Percentiles rank a stretch among this genome's conserved stretches.
These are phyloP conservation scores for Russula sp. DNA, from an alignment of 768 basidiomycete genomes.

Conservation along the genomic window DNA sequence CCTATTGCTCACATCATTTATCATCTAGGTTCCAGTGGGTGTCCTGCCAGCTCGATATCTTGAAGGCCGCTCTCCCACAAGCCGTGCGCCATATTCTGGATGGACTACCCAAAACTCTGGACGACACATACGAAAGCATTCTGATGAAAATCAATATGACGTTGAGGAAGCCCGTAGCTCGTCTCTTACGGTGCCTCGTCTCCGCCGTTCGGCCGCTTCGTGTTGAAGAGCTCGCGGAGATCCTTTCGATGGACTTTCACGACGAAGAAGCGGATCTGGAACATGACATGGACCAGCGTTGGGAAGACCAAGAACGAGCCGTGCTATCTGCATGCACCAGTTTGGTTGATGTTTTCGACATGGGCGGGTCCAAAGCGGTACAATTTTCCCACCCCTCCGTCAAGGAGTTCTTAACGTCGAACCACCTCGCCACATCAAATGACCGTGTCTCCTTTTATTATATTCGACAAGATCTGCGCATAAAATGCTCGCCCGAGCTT, in stretches of 20 bases:
- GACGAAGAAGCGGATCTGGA: background rate
- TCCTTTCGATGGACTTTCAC: background rate
- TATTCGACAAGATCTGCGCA: background rate
- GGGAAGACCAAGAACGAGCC: background rate
- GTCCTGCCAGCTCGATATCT: background rate
- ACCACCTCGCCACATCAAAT: background rate
- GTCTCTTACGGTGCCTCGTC: constrained; percentile 2
- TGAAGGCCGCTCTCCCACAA: background rate
- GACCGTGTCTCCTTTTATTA: constrained; percentile 1
- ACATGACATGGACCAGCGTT: background rate
- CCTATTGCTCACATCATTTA: background rate
- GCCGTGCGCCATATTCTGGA: background rate
- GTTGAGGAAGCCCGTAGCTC: background rate
- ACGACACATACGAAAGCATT: constrained; percentile 4
- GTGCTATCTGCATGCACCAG: background rate
- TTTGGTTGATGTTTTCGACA: background rate
- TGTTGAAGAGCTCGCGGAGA: constrained; percentile 9
- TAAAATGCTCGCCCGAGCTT: background rate
- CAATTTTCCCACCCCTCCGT: constrained; percentile 6
- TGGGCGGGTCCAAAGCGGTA: background rate
- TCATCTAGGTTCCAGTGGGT: constrained; percentile 8
- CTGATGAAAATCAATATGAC: background rate
- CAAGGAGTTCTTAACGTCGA: background rate
- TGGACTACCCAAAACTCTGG: background rate
- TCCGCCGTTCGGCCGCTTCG: constrained; percentile 1